A percentile compares a stretch with the other conserved stretches of the same genome.
Conservation (phyloP, 2,329 filamentous ascomycete species). For the Diaporthe eres region DNA sequence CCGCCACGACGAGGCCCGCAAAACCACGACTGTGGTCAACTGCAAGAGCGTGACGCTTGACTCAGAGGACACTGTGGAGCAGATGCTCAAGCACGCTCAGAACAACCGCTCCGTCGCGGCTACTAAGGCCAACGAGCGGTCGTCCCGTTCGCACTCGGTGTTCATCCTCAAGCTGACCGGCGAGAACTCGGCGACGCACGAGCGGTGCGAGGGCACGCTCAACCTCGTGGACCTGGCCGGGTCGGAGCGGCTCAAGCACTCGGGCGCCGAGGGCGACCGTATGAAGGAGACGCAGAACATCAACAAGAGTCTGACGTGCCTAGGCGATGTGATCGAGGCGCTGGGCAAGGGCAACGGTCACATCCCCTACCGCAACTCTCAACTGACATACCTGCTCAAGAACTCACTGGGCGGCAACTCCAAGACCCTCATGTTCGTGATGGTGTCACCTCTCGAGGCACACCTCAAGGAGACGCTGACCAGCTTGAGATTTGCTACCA, state of each 20-base stretch:
- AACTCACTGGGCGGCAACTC: constrained; percentile 95
- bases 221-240: constrained; percentile 97
- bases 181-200: constrained; percentile 81
- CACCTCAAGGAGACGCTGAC: constrained; percentile 95
- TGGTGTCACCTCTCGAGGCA: constrained; percentile 92
- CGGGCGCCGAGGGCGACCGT: constrained; percentile 86
- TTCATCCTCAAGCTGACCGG: constrained; percentile 88
- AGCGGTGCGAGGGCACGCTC: constrained; percentile 91
- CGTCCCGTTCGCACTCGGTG: constrained; percentile 93
- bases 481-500: constrained; percentile 95
- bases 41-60: constrained; percentile 83
- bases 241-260: constrained; percentile 90
- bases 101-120: constrained; percentile 93
- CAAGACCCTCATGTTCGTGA: constrained; percentile 99
- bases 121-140: constrained; percentile 97
- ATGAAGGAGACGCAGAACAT: constrained; percentile 97
- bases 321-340: constrained; percentile 95
- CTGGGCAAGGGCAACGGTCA: constrained; percentile 88
- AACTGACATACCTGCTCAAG: constrained; percentile 95
- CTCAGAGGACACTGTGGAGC: constrained; percentile 83
- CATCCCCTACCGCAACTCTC: constrained; percentile 95
- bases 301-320: constrained; percentile 92
- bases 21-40: constrained; percentile 86
- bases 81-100: constrained; percentile 83
- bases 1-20: constrained; percentile 84